Evolutionary conservation across 768 basidiomycete species (phyloP).

Genomic region (Megacollybia marginata): DNA sequence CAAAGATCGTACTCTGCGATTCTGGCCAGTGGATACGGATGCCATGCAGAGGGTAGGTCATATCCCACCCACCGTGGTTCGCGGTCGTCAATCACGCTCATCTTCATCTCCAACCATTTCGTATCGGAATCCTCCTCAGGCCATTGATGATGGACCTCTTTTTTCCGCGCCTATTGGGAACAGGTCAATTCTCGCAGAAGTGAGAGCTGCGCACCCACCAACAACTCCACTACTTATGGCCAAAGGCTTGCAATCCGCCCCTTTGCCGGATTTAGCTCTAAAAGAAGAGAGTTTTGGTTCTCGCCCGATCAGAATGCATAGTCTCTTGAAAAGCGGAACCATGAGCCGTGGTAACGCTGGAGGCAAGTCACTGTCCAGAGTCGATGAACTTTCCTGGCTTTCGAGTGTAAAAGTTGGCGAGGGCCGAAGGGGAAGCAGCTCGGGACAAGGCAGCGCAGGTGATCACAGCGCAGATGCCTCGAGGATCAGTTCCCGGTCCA

Average conservation of each 20-base stretch:
- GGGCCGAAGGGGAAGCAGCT: constrained; percentile 43
- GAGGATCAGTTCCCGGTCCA: constrained; percentile 39
- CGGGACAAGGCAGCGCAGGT: constrained; percentile 41
- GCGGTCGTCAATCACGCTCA: constrained; percentile 18
- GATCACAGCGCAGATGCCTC: constrained; percentile 39
- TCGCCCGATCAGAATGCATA: constrained; percentile 5
- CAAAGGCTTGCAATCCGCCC: background rate
- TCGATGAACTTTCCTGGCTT: constrained; percentile 70
- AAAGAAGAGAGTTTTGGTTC: constrained; percentile 4
- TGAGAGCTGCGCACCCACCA: constrained; percentile 43
- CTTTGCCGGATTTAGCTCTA: background rate
- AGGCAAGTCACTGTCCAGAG: constrained; percentile 40
- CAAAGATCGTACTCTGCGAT: constrained; percentile 83
- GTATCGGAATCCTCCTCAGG: constrained; percentile 48
- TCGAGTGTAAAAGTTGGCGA: constrained; percentile 63
- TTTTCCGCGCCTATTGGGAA: constrained; percentile 64
- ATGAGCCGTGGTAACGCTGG: constrained; percentile 35
- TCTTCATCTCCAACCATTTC: constrained; percentile 28
- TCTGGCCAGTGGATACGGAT: constrained; percentile 80
- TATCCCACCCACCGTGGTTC: constrained; percentile 17
- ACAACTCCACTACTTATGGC: constrained; percentile 1
- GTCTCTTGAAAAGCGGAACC: background rate
- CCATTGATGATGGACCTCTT: constrained; percentile 28
- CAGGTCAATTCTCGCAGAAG: constrained; percentile 63
- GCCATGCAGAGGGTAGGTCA: constrained; percentile 60